Evolutionary conservation across 768 basidiomycete genomes (phyloP).

Genomic region (Dendrothele bispora): DNA sequence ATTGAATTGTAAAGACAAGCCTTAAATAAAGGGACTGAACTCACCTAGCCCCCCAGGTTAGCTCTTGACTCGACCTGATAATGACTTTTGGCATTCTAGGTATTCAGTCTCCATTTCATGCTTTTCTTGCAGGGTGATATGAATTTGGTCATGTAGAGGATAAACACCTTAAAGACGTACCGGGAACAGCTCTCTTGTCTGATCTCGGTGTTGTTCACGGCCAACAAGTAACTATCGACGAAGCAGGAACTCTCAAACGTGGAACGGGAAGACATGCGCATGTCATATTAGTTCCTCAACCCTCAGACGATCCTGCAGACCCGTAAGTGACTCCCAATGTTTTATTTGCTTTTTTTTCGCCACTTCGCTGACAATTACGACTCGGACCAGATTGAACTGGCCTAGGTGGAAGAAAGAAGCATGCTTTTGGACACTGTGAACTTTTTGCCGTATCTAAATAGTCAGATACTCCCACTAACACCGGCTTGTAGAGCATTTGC

Average conservation of each 20-base stretch:
- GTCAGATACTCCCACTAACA: neutral
- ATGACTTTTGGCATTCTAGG: no score
- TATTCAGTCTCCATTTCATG: no score
- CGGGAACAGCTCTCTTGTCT: constrained; percentile 41
- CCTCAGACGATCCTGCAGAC: constrained; percentile 42
- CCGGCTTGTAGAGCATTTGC: constrained; percentile 33
- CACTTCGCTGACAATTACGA: neutral
- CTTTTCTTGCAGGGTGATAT: no score
- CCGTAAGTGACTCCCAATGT: constrained; percentile 27
- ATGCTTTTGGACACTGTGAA: constrained; percentile 44
- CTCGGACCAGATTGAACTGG: constrained; percentile 37
- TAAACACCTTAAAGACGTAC: constrained; percentile 33
- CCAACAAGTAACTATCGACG: constrained; percentile 30
- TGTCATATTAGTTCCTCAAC: constrained; percentile 42
- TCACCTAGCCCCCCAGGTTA: no score
- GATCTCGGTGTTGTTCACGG: constrained; percentile 37
- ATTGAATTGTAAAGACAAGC: no score
- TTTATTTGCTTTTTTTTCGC: neutral
- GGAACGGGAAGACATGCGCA: constrained; percentile 37
- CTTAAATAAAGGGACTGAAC: no score
- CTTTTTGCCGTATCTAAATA: neutral
- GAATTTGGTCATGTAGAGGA: constrained; percentile 30
- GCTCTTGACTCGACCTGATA: no score
- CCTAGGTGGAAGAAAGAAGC: constrained; percentile 45
- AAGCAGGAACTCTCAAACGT: constrained; percentile 32